These are phyloP conservation scores for Penicillium sumatraense DNA, from an alignment of 2,329 filamentous ascomycete species.

Conservation along the genomic window DNA sequence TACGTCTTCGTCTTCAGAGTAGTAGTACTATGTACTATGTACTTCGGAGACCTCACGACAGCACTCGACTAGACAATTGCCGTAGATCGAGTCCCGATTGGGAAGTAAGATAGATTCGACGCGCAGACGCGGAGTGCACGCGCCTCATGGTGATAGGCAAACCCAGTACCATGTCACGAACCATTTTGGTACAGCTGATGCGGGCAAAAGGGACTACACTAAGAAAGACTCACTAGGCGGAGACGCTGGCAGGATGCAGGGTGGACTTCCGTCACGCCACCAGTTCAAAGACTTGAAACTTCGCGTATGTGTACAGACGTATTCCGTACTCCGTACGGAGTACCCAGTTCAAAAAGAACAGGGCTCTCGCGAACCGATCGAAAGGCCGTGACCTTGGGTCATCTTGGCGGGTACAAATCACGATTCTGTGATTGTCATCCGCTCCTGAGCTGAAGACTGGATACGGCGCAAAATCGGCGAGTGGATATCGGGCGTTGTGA, in stretches of 20 bases:
- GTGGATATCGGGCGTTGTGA: not conserved
- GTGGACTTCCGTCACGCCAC: constrained; percentile 3
- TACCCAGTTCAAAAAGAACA: constrained; percentile 1
- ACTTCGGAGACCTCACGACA: not conserved
- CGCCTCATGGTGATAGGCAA: constrained; percentile 15
- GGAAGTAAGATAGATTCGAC: constrained; percentile 17
- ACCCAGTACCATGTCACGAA: constrained; percentile 24
- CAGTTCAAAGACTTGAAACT: constrained; percentile 6
- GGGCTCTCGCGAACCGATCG: constrained; percentile 9
- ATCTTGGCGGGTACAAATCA: constrained; percentile 9
- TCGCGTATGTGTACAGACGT: too few relatives aligned
- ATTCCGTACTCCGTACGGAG: too few relatives aligned
- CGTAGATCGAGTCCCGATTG: constrained; percentile 14
- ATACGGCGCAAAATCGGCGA: not conserved
- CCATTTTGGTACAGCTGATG: constrained; percentile 9
- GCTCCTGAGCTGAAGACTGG: constrained; percentile 4
- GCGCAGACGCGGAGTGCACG: constrained; percentile 12
- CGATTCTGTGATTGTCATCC: constrained; percentile 6
- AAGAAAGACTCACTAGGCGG: not conserved
- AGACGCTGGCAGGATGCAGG: not conserved
- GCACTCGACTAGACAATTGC: not conserved
- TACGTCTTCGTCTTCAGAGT: too few relatives aligned
- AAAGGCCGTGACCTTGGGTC: constrained; percentile 3
- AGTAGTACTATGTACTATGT: too few relatives aligned
- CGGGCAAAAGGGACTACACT: constrained; percentile 1